Conservation (phyloP, 2,329 filamentous ascomycete species). For the Tolypocladium nubicola region DNA sequence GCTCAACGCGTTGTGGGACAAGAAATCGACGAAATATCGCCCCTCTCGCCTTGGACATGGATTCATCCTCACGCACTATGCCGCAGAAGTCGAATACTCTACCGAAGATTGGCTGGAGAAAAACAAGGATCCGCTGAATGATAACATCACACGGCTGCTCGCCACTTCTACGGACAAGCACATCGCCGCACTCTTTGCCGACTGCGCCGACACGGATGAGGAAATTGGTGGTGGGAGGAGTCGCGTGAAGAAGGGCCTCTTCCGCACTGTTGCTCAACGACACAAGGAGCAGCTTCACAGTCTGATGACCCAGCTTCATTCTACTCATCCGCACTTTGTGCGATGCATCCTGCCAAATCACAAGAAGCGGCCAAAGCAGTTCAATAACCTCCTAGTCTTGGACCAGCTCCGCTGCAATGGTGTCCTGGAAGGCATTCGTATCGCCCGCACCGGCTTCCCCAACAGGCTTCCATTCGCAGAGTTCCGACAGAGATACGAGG, state of each 20-base stretch:
- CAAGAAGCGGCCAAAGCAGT: constrained; percentile 91
- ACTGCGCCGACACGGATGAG: constrained; percentile 77
- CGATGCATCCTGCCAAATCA: constrained; percentile 97
- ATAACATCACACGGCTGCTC: constrained; percentile 86
- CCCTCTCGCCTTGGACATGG: constrained; percentile 80
- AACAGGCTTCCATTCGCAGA: constrained; percentile 88
- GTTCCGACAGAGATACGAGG: constrained; percentile 92
- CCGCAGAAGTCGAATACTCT: constrained; percentile 93
- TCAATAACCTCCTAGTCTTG: constrained; percentile 83
- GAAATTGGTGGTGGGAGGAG: constrained; percentile 57
- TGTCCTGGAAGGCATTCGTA: constrained; percentile 96
- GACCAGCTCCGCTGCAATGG: constrained; percentile 98
- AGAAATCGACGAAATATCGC: constrained; percentile 88
- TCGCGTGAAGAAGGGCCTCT: constrained; percentile 92
- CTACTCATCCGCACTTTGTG: constrained; percentile 95
- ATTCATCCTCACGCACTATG: constrained; percentile 94
- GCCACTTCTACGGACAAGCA: constrained; percentile 75
- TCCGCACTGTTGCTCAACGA: constrained; percentile 89
- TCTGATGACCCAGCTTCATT: constrained; percentile 87
- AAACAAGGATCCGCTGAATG: constrained; percentile 97
- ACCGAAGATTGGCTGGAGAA: constrained; percentile 95
- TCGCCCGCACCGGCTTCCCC: constrained; percentile 92
- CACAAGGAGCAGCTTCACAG: constrained; percentile 99
- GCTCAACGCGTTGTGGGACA: constrained; percentile 92
- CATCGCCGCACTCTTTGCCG: constrained; percentile 72